Evolutionary conservation across 2,329 filamentous ascomycete genomes (phyloP).

Genomic region (Mycosphaerella sp.): DNA sequence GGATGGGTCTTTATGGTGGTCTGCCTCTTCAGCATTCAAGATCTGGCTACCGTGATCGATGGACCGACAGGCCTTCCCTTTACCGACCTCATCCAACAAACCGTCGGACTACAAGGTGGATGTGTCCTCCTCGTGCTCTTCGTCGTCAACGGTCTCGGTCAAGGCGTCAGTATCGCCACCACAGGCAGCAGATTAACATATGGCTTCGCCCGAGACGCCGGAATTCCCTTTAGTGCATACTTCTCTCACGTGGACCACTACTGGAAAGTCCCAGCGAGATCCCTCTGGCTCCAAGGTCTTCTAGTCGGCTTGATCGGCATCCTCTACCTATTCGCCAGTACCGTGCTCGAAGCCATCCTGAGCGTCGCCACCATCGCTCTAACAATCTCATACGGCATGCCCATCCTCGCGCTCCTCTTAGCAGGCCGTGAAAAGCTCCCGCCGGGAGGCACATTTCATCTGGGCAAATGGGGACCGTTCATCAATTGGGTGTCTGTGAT

Average conservation of each 20-base stretch:
- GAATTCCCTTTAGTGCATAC: slow-evolving; percentile 25
- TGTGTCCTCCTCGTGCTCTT: slow-evolving; percentile 47
- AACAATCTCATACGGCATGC: slow-evolving; percentile 40
- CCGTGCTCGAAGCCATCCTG: slow-evolving; percentile 40
- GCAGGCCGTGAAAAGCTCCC: slow-evolving; percentile 50
- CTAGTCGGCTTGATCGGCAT: slow-evolving; percentile 47
- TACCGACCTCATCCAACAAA: slow-evolving; percentile 52
- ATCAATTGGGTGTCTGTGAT: slow-evolving; percentile 43
- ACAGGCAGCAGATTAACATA: slow-evolving; percentile 26
- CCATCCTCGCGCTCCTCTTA: slow-evolving; percentile 34
- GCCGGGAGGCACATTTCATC: slow-evolving; percentile 37
- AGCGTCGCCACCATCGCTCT: slow-evolving; percentile 40
- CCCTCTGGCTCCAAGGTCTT: slow-evolving; percentile 48
- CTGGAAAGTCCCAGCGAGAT: slow-evolving; percentile 50
- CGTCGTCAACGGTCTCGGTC: slow-evolving; percentile 51
- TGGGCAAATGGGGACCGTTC: slow-evolving; percentile 36
- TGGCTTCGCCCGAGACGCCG: slow-evolving; percentile 27
- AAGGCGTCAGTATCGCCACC: slow-evolving; percentile 48
- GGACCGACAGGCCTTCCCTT: slow-evolving; percentile 51
- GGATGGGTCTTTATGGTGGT: slow-evolving; percentile 54
- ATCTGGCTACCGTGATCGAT: slow-evolving; percentile 41
- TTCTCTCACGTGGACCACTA: slow-evolving; percentile 38
- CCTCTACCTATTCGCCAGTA: slow-evolving; percentile 37
- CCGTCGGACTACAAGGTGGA: slow-evolving; percentile 42
- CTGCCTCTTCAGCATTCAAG: slow-evolving; percentile 49